Evolutionary conservation across 108 stramenopile genomes (phyloP).

Genomic region (Stephanodiscus minutulus): DNA sequence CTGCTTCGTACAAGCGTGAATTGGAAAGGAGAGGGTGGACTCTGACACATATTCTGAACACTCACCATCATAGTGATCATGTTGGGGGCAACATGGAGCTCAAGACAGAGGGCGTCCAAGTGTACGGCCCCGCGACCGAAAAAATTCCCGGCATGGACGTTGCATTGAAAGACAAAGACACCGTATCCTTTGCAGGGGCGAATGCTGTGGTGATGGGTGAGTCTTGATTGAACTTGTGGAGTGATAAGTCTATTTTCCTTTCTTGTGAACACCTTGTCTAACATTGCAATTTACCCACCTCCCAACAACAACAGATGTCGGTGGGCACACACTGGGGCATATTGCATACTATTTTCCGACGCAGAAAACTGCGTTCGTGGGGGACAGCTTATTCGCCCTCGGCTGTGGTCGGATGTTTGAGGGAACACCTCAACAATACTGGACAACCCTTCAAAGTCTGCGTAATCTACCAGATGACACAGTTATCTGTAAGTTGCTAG

Average conservation of each 20-base stretch:
- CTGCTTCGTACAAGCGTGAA: slow-evolving; percentile 53
- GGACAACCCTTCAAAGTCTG: slow-evolving; percentile 61
- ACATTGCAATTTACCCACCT: background rate
- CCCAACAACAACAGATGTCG: slow-evolving; percentile 53
- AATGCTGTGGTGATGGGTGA: slow-evolving; percentile 60
- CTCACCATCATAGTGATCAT: slow-evolving; percentile 78
- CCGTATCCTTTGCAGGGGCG: slow-evolving; percentile 56
- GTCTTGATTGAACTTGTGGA: background rate
- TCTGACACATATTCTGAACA: slow-evolving; percentile 83
- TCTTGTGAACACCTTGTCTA: background rate
- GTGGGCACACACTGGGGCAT: slow-evolving; percentile 85
- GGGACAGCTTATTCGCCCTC: slow-evolving; percentile 80
- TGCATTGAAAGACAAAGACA: slow-evolving; percentile 59
- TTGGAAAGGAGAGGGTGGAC: slow-evolving; percentile 69
- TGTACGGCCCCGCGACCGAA: slow-evolving; percentile 69
- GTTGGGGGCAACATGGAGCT: slow-evolving; percentile 76
- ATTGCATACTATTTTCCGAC: slow-evolving; percentile 81
- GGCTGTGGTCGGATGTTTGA: slow-evolving; percentile 92
- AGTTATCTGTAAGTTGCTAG: slow-evolving; percentile 31
- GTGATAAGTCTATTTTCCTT: background rate
- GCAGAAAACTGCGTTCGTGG: slow-evolving; percentile 68
- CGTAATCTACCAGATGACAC: slow-evolving; percentile 82
- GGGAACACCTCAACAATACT: slow-evolving; percentile 79
- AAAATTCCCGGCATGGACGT: slow-evolving; percentile 72
- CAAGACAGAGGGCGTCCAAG: slow-evolving; percentile 51